phyloP scores from a whole-genome alignment of 2,329 filamentous ascomycete species.

The Colletotrichum sansevieriae region DNA sequence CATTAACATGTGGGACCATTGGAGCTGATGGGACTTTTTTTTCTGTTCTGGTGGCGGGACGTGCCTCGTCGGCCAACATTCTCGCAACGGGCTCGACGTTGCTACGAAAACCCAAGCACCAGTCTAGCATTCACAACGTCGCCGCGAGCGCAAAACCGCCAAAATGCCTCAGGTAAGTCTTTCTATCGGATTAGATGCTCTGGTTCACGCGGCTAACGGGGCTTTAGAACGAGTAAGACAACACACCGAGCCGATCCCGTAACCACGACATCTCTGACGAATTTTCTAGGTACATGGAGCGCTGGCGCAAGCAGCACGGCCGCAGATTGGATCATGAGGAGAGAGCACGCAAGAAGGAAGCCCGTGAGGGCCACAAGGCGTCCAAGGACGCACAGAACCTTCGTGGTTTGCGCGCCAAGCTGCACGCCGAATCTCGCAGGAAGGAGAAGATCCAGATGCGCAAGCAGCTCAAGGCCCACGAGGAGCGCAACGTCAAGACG shows the following conservation, averaged over 20 bases:
- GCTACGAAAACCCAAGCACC: background rate
- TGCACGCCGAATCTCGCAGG: slow-evolving; percentile 92
- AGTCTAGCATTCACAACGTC: slow-evolving; percentile 8
- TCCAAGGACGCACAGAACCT: slow-evolving; percentile 94
- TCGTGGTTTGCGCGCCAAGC: slow-evolving; percentile 90
- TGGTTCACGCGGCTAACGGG: background rate
- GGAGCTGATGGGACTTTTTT: slow-evolving; percentile 21
- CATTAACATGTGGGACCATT: background rate
- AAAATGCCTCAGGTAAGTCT: slow-evolving; percentile 38
- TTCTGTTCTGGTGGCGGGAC: slow-evolving; percentile 11
- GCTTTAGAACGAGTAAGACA: slow-evolving; percentile 61
- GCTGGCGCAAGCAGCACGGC: slow-evolving; percentile 71
- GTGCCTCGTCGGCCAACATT: slow-evolving; percentile 32
- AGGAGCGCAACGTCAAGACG: slow-evolving; percentile 96
- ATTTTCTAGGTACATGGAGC: slow-evolving; percentile 26
- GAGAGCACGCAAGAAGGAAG: slow-evolving; percentile 85
- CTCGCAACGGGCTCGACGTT: background rate
- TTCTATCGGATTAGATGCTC: background rate
- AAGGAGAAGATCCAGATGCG: slow-evolving; percentile 99
- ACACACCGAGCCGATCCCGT: background rate
- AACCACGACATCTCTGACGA: background rate
- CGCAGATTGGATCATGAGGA: slow-evolving; percentile 84
- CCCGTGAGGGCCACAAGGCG: slow-evolving; percentile 89
- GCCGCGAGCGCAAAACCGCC: slow-evolving; percentile 26
- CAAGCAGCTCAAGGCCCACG: slow-evolving; percentile 93